These are phyloP conservation scores for Elsinoe batatas DNA, from an alignment of 2,329 filamentous ascomycete species.

Conservation along the genomic window DNA sequence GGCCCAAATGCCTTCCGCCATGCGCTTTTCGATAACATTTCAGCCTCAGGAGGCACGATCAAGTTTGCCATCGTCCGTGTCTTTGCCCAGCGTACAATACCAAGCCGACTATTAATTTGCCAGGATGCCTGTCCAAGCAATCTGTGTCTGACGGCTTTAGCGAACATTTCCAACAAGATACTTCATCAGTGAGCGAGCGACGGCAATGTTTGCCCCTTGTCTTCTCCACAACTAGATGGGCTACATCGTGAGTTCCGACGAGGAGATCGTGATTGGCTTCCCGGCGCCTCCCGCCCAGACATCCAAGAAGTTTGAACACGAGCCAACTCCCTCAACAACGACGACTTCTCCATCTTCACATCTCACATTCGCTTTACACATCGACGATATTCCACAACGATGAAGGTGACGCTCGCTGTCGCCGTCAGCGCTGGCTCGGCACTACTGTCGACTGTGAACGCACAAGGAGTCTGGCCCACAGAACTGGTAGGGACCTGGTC, in stretches of 20 bases:
- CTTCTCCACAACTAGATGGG: too few relatives aligned
- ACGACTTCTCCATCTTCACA: neutral
- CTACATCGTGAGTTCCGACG: too few relatives aligned
- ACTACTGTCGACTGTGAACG: conserved; percentile 23
- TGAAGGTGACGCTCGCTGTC: conserved; percentile 19
- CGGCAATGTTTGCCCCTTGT: too few relatives aligned
- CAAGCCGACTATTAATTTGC: neutral
- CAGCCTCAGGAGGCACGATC: neutral
- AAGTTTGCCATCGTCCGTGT: conserved; percentile 3
- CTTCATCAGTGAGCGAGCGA: neutral
- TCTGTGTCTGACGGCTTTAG: neutral
- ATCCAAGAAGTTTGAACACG: conserved; percentile 3
- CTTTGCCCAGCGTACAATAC: conserved; percentile 3
- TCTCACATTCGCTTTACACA: neutral
- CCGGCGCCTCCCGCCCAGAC: conserved; percentile 1
- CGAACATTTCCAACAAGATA: neutral
- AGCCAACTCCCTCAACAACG: conserved; percentile 5
- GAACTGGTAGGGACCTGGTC: conserved; percentile 61
- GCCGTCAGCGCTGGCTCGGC: conserved; percentile 31
- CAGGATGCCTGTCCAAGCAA: neutral
- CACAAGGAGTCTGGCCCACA: conserved; percentile 17
- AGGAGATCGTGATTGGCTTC: neutral
- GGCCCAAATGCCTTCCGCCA: conserved; percentile 58
- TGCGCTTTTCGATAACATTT: conserved; percentile 40
- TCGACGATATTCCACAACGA: neutral